A percentile compares a stretch with the other conserved stretches of the same genome.
Conservation (phyloP, 2,329 filamentous ascomycete species). For the Lachnellula cervina region DNA sequence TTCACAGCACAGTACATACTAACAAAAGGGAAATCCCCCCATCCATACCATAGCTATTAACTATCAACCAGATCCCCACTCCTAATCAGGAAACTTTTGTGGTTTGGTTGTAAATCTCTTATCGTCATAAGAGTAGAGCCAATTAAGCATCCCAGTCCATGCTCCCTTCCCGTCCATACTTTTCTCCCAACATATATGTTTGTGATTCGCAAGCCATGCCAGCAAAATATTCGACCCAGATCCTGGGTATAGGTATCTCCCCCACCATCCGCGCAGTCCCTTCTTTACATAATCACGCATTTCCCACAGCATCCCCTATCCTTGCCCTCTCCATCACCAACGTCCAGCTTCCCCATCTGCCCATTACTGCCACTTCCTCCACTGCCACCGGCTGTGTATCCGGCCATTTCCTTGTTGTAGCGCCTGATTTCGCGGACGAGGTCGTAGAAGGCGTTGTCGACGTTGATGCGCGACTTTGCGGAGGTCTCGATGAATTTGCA, state of each 20-base stretch:
- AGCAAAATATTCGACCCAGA: not conserved
- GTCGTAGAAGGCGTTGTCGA: slow-evolving; percentile 98
- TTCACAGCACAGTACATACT: no score
- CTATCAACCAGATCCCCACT: not conserved
- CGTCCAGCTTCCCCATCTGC: slow-evolving; percentile 66
- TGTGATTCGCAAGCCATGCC: not conserved
- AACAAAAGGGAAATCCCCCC: no score
- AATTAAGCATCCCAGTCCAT: not conserved
- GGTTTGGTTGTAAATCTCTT: not conserved
- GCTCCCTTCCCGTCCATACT: not conserved
- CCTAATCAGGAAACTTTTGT: not conserved
- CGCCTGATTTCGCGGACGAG: slow-evolving; percentile 96
- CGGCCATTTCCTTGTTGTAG: slow-evolving; percentile 98
- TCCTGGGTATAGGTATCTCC: not conserved
- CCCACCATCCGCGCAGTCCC: not conserved
- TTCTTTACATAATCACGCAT: slow-evolving; percentile 77
- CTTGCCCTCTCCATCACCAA: slow-evolving; percentile 58
- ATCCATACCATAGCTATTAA: no score
- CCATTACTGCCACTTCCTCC: slow-evolving; percentile 57
- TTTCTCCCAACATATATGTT: not conserved
- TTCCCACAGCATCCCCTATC: slow-evolving; percentile 73
- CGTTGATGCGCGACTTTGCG: slow-evolving; percentile 95
- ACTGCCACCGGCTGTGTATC: slow-evolving; percentile 66
- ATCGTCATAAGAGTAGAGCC: not conserved
- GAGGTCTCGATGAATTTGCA: slow-evolving; percentile 99